A percentile compares a stretch with the other conserved stretches of the same genome.
Evolutionary conservation across 1,139 yeast species (phyloP).

Genomic region (Lodderomyces jiufengensis): DNA sequence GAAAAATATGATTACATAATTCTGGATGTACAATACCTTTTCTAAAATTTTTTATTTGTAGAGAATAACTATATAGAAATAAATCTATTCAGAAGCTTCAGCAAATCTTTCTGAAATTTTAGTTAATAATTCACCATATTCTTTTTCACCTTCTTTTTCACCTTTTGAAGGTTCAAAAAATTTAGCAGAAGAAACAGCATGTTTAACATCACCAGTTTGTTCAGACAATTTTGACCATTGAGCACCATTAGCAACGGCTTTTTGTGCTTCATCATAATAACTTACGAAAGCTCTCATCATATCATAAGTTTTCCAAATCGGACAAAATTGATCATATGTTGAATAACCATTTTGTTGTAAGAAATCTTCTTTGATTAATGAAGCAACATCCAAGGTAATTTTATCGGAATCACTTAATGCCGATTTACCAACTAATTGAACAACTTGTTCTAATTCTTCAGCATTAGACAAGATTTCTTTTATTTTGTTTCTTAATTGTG

Average conservation of each 20-base stretch:
- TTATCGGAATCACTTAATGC: slow-evolving; percentile 96
- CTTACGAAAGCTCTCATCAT: slow-evolving; percentile 95
- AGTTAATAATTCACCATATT: slow-evolving; percentile 71
- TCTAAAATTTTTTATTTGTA: not conserved
- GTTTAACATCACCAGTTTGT: slow-evolving; percentile 85
- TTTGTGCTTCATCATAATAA: slow-evolving; percentile 96
- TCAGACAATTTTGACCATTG: slow-evolving; percentile 91
- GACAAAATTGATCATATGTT: slow-evolving; percentile 97
- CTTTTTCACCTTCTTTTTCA: slow-evolving; percentile 67
- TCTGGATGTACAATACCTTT: no score
- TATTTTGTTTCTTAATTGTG: slow-evolving; percentile 82
- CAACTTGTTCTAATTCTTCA: slow-evolving; percentile 98
- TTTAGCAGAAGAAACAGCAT: slow-evolving; percentile 89
- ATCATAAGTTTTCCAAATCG: slow-evolving; percentile 97
- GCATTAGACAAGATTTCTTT: slow-evolving; percentile 94
- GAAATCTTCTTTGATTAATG: slow-evolving; percentile 92
- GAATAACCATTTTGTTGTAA: slow-evolving; percentile 99
- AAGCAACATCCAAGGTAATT: slow-evolving; percentile 91
- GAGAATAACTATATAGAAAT: not conserved
- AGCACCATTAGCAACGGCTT: slow-evolving; percentile 91
- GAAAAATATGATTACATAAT: not conserved
- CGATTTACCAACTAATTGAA: slow-evolving; percentile 97
- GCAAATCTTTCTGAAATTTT: slow-evolving; percentile 88
- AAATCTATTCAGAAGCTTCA: slow-evolving; percentile 78
- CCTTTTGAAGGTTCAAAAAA: slow-evolving; percentile 95